Evolutionary conservation across 2,329 filamentous ascomycete genomes (phyloP), one percentile per base, ranked within the genome.

Genomic region (Zopfia rhizophila): DNA sequence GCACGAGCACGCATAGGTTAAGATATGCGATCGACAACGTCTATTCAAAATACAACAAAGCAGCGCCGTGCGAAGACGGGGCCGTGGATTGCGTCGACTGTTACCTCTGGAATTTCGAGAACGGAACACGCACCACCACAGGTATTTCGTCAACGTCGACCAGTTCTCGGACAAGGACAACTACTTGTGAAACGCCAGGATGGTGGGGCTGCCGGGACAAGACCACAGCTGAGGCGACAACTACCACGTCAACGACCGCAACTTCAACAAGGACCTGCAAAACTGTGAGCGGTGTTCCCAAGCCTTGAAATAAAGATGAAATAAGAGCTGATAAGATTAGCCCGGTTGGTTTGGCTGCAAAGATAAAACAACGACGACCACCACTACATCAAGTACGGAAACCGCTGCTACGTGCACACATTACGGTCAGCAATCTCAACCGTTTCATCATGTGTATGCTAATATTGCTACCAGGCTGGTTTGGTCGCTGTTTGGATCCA

Each of bases 291-390:
- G 5, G 18, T 22, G n/a, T 30, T 16, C 18, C 3, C 13, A 13
- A 2, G 8, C 8, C 13, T 48, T 27, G 12, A 10, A 7, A 16
- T 1, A 10, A 11, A 40, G 14, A 4, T 44, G 30, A 44, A 24
- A 12, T 4, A n/a, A 27, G 24, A 27, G 24, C 8, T 27, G 24
- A 8, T 5, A n/a, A 13, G 3, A 22, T 19, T 32, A 68, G 56
- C 66, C 66, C 28, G 65, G 68, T 19, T 70, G 68, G 68, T 70
- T 69, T 35, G 68, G 68, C 2, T 70, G 68, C 39, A 69, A 69
- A 31, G 69, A 72, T 33, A 51, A 65, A 31, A 66, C 60, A 1
- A 65, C 59, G 0, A 54, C 55, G 17, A 61, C 55, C 3, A 53
- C 55, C 6, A 61, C 61, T 13, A 55, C 60, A 3, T 58, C 62